phyloP scores from a whole-genome alignment of 2,329 filamentous ascomycete genomes.

The Paraphaeosphaeria minitans region DNA sequence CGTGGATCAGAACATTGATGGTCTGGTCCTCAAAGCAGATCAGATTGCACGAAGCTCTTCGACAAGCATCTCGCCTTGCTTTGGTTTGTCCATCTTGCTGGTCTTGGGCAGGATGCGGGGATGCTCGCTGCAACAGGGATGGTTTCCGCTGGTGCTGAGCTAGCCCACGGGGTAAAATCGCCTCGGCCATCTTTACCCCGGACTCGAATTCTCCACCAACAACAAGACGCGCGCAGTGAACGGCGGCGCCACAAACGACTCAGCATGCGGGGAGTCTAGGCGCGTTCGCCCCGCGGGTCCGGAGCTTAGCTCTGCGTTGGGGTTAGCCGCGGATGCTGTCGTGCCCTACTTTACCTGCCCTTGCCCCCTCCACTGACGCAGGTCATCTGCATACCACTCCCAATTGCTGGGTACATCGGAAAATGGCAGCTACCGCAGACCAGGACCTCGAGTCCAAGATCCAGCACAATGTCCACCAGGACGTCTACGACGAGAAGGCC shows the following conservation, averaged over 20 bases:
- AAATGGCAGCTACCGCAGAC: slow-evolving; percentile 6
- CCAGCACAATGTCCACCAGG: background rate
- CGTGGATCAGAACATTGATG: background rate
- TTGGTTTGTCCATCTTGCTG: background rate
- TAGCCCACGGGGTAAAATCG: slow-evolving; percentile 3
- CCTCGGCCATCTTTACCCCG: slow-evolving; percentile 2
- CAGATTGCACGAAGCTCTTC: background rate
- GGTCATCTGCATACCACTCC: background rate
- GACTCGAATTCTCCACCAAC: slow-evolving; percentile 2
- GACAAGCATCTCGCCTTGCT: background rate
- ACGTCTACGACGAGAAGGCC: slow-evolving; percentile 46
- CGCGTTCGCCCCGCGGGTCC: background rate
- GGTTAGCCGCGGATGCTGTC: background rate
- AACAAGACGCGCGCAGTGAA: background rate
- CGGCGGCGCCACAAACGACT: background rate
- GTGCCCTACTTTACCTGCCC: slow-evolving; percentile 1
- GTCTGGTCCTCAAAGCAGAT: background rate
- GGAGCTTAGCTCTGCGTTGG: background rate
- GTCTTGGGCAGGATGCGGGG: background rate
- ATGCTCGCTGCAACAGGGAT: slow-evolving; percentile 1
- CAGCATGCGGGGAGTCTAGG: slow-evolving; percentile 3
- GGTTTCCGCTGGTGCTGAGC: background rate
- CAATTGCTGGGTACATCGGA: background rate
- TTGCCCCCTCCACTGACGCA: background rate
- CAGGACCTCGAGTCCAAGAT: slow-evolving; percentile 10